Evolutionary conservation across 1,139 yeast species (phyloP), one percentile per base, ranked within the genome.

Genomic region (Geotrichum klebahnii): DNA sequence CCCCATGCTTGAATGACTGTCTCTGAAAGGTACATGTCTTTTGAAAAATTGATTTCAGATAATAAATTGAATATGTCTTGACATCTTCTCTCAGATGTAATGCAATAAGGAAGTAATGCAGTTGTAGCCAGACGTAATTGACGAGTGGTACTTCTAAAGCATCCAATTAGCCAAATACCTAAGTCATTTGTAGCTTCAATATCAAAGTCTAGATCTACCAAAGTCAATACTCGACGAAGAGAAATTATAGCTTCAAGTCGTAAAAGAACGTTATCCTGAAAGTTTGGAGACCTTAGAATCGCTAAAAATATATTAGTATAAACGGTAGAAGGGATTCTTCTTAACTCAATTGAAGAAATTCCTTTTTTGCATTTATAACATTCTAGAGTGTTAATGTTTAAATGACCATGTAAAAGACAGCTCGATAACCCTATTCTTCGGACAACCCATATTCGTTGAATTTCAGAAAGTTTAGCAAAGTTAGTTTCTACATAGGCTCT

Each of bases 1-100:
- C 82, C 79, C 71, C 85, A 76, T 0, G 83, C 74, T 58, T 74
- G 68, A 2, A 84, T 72, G 0, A 82, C 76, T 0, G 88, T 77
- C 61, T 86, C 95, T 6, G 79, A 81, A 42, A 82, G 65, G 59
- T 79, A 75, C 3, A 63, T 20, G 20, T 46, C 47, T 12, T 40
- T 38, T 17, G 66, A 60, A 46, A 73, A 72, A 20, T 67, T 67
- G 45, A 77, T 62, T 20, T 64, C 67, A 5, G 54, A 33, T 2
- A 49, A 23, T 14, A 44, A 22, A 10, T 32, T 32, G 19, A 44
- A 31, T 22, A 43, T 45, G 14, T 33, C 39, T 29, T 38, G 29
- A n/a, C 34, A 31, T n/a, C 44, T 42, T 20, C 23, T 56, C 57
- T n/a, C 46, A 42, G 38, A 50, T 50, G 40, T 48, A 50, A 44